A percentile compares a stretch with the other conserved stretches of the same genome.
These are phyloP conservation scores for Candida maltosa DNA, from an alignment of 805 yeast genomes.

Conservation along the genomic window DNA sequence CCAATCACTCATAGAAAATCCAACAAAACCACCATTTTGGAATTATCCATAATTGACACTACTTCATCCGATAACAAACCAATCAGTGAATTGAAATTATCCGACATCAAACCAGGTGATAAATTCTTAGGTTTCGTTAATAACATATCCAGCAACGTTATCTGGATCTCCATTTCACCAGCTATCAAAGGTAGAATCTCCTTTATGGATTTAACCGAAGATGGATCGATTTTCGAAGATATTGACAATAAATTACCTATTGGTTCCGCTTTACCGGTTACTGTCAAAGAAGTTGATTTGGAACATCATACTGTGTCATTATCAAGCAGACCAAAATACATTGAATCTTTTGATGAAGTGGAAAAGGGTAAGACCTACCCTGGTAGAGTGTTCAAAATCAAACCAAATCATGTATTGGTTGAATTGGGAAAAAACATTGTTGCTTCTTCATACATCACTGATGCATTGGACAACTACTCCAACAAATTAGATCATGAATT, in stretches of 20 bases:
- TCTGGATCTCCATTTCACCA: slow-evolving; percentile 73
- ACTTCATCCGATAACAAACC: slow-evolving; percentile 15
- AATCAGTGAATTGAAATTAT: slow-evolving; percentile 27
- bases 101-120: slow-evolving; percentile 47
- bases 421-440: slow-evolving; percentile 62
- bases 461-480: slow-evolving; percentile 69
- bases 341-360: slow-evolving; percentile 46
- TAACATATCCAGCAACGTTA: slow-evolving; percentile 54
- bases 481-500: slow-evolving; percentile 48
- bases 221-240: slow-evolving; percentile 44
- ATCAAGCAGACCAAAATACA: slow-evolving; percentile 44
- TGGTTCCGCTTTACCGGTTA: slow-evolving; percentile 66
- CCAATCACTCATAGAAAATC: slow-evolving; percentile 58
- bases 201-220: slow-evolving; percentile 58
- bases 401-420: slow-evolving; percentile 60
- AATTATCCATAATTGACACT: slow-evolving; percentile 52
- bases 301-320: slow-evolving; percentile 51
- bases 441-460: slow-evolving; percentile 70
- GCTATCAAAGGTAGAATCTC: slow-evolving; percentile 64
- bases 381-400: slow-evolving; percentile 58
- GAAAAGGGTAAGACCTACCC: slow-evolving; percentile 55
- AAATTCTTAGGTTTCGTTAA: slow-evolving; percentile 61
- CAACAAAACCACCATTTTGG: slow-evolving; percentile 56
- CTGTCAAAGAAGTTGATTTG: slow-evolving; percentile 50
- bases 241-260: slow-evolving; percentile 61